Evolutionary conservation across 306 rosid species (phyloP).

Genomic region (Cyclanthera cordifolia): DNA sequence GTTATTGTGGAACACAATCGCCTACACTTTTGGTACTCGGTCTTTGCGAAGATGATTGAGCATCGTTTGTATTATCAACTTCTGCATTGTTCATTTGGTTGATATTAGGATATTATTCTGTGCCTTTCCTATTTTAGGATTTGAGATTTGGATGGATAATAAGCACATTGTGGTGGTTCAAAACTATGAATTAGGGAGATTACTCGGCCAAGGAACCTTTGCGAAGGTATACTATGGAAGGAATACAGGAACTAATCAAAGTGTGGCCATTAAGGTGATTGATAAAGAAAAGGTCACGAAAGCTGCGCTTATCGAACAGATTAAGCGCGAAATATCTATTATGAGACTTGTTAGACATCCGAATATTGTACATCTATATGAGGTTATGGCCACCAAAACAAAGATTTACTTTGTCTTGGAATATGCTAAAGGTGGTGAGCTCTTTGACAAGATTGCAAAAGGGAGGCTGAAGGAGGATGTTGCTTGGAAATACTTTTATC

Average conservation of each 20-base stretch:
- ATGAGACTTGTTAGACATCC: slow-evolving; percentile 78
- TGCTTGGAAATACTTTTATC: slow-evolving; percentile 62
- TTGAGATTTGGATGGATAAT: slow-evolving; percentile 47
- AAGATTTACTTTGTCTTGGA: slow-evolving; percentile 81
- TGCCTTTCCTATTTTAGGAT: not conserved
- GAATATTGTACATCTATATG: slow-evolving; percentile 56
- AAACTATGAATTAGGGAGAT: slow-evolving; percentile 65
- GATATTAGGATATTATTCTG: not conserved
- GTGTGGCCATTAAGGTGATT: slow-evolving; percentile 65
- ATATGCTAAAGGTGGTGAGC: slow-evolving; percentile 88
- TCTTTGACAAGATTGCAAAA: slow-evolving; percentile 58
- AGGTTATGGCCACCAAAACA: slow-evolving; percentile 82
- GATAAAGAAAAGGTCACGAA: slow-evolving; percentile 60
- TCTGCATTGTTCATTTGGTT: not conserved
- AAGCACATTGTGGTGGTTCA: slow-evolving; percentile 37
- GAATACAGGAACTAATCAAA: slow-evolving; percentile 43
- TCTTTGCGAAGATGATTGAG: slow-evolving; percentile 54
- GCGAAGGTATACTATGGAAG: slow-evolving; percentile 81
- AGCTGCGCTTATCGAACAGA: slow-evolving; percentile 45
- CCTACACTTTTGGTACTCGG: slow-evolving; percentile 32
- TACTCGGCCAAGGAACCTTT: slow-evolving; percentile 72
- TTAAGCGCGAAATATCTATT: slow-evolving; percentile 59
- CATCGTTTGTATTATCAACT: slow-evolving; percentile 17
- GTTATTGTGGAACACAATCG: slow-evolving; percentile 15
- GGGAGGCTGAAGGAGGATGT: slow-evolving; percentile 66